Evolutionary conservation across 768 basidiomycete genomes (phyloP).

Genomic region (Termitomyces sp.): DNA sequence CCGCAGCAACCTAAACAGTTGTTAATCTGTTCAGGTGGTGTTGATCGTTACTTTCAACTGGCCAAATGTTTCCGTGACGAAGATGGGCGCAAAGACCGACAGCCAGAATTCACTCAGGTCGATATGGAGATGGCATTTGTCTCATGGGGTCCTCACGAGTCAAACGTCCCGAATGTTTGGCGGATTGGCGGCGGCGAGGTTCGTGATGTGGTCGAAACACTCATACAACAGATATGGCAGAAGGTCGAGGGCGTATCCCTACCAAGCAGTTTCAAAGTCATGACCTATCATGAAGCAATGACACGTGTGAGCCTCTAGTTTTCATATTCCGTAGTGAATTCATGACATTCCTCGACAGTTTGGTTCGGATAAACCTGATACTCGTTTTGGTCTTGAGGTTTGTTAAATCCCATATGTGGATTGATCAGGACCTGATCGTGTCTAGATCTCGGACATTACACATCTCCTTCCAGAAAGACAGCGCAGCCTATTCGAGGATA

Average conservation of each 20-base stretch:
- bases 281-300: conserved; percentile 94
- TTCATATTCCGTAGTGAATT: background rate
- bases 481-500: conserved; percentile 23
- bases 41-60: conserved; percentile 91
- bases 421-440: conserved; percentile 15
- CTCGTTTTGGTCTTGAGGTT: conserved; percentile 85
- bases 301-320: conserved; percentile 51
- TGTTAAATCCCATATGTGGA: conserved; percentile 8
- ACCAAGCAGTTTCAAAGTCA: conserved; percentile 64
- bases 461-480: conserved; percentile 31
- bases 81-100: conserved; percentile 90
- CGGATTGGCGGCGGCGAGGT: conserved; percentile 85
- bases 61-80: conserved; percentile 96
- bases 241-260: conserved; percentile 61
- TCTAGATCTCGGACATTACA: conserved; percentile 44
- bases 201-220: conserved; percentile 69
- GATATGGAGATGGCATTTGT: conserved; percentile 97
- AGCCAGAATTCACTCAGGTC: conserved; percentile 96
- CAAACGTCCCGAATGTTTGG: conserved; percentile 47
- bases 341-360: conserved; percentile 44
- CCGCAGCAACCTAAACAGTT: conserved; percentile 97
- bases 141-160: conserved; percentile 58
- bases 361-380: conserved; percentile 95
- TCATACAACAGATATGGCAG: conserved; percentile 76
- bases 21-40: conserved; percentile 81